Evolutionary conservation across 768 basidiomycete species (phyloP), one percentile per base, ranked within the genome.

Genomic region (Chalciporus piperatus): DNA sequence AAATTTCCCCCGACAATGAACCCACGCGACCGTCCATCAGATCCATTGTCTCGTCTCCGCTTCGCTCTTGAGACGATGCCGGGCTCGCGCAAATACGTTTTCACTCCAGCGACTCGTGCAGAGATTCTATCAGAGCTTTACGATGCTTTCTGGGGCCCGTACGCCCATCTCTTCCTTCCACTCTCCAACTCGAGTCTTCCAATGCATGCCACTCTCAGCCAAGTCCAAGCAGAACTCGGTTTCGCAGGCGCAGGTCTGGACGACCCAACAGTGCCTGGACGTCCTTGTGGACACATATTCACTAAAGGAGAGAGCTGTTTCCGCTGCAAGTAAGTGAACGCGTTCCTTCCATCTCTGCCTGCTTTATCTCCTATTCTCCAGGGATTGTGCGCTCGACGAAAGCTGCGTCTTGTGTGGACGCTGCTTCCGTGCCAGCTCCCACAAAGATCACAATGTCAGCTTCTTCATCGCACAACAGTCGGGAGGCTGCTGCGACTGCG

Each of bases 401-500:
- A 90, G 87, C 59, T 95, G 89, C 60, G 92, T 97, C 11, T 75
- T 98, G 23, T 98, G 96, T 66, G 77, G 89, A 1, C 79, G 80
- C 43, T 98, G 97, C 69, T 98, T 95, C 72, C 86, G 90, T 59
- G 81, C 88, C 1, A 88, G 89, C n/a, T 78, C 87, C 50, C 96
- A 98, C 65, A 72, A 74, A 19, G 84, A 83, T 41, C 96, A 98
- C 72, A 96, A 92, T 57, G 84, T 98, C 59, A 87, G 88, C 52
- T 95, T 98, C 74, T 92, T 91, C 69, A 88, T 96, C 58, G 86
- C 89, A 8, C 90, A 91, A 51, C 93, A 97, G 59, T 86, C 89
- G 0, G 89, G 93, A 7, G 90, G 93, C 5, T 94, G 91, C 59
- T 99, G 97, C 64, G 94, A 98, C 69, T 98, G 96, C 60, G 93